Base-by-base conservation (phyloP, 2,329 filamentous ascomycete species). In the Trichoderma atrobrunneum region DNA sequence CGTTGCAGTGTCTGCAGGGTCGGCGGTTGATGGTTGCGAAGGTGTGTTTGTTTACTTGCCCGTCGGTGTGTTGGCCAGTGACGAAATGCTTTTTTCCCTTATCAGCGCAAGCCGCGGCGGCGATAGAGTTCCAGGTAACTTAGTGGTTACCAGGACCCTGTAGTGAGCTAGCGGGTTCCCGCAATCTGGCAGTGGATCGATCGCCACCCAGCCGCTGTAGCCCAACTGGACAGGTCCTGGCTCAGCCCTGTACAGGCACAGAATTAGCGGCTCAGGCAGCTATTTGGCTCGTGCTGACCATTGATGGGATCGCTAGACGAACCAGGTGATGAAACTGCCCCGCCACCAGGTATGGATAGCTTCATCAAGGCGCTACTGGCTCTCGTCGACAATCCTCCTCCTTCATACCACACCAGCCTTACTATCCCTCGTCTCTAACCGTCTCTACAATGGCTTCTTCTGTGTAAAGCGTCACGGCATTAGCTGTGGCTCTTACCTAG, bases 381-480 rank as follows among this genome's bases (percentile, higher is more conserved):
- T 11, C 57, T 39, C 70, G 74, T 65, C 34, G 18, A 26, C 48
- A 68, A 39, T 56, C 64, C 61, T 68, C 66, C 63, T 72, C 60
- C 32, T 60, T 11, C 63, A 54, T 32, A 72, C 36, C 56, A n/a
- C 32, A 62, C 32, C 66, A 32, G 28, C 14, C 39, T 36, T 51
- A 61, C 10, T 28, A 36, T 18, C 8, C n/a, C 21, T 59, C 30
- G 12, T 18, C 43, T 57, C 48, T 21, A 28, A 3, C 51, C 70
- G 26, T 39, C 18, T 39, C 14, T n/a, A 72, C 24, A 67, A 87
- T 88, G 87, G 83, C 80, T 80, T 81, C 79, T 77, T 81, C 80
- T 80, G 80, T 82, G 81, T 88, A 84, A 83, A 82, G 78, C 79
- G 81, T 82, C 83, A 80, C 87, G 82, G 87, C 87, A 80, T 81